Evolutionary conservation across 129 eudicot species (phyloP), one percentile per base, ranked within the genome.

Genomic region (Arctium lappa): DNA sequence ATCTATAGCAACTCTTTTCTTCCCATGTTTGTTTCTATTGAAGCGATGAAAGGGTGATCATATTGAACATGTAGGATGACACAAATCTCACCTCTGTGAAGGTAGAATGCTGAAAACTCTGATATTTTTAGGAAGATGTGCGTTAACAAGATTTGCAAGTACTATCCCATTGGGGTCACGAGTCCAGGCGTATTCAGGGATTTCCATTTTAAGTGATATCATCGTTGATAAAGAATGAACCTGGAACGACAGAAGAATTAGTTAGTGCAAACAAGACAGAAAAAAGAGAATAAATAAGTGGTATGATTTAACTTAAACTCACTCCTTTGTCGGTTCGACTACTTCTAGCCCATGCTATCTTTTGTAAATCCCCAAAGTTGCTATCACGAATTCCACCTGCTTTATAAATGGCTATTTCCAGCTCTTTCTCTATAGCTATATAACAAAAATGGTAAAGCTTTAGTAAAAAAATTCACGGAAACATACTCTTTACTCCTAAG

Each of bases 241-340:
- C 98, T 95, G 84, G 16, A 77, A 79, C 38, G 53, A 34, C 69
- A 72, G 71, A 33, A 32, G 16, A 69, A 72, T 16, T 60, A 66
- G 22, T 70, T 34, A 37, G 16, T 65, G 66, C 56, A 73, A 30
- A 70, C 71, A 72, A 79, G 30, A 48, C 31, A 4, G 38, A 8
- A 53, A 33, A 7, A n/a, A 53, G 31, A 53, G 9, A 70, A 84
- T 44, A 33, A 65, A 69, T 3, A 56, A 42, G 76, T 30, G 36
- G 27, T 37, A 65, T 27, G 73, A 66, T 15, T 72, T 77, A 39
- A 65, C 1, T 75, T 72, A 34, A 84, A 79, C 94, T 91, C 87
- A 95, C 99, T 86, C 99, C 99, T 88, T 95, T 95, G 80, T 95
- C 99, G 8, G 99, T 95, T 50, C 99, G 88, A 82, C 99, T 95